These are phyloP conservation scores for Penicillium sp. DNA, from an alignment of 2,329 filamentous ascomycete genomes.

Conservation along the genomic window DNA sequence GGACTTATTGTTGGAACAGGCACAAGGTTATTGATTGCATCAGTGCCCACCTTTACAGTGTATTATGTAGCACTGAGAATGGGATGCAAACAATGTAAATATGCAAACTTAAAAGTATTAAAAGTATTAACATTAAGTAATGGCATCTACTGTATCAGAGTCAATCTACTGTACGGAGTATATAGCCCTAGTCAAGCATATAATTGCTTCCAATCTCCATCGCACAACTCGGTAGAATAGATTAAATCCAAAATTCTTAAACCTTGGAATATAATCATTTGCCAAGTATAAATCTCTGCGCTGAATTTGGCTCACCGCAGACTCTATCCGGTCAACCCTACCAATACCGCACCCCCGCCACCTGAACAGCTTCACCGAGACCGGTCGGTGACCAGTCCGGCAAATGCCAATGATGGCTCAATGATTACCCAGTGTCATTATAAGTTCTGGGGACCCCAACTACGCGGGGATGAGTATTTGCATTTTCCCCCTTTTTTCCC, in stretches of 20 bases:
- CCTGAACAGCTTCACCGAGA: conserved; percentile 32
- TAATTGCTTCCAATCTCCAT: background rate
- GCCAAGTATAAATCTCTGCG: conserved; percentile 1
- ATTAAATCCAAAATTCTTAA: background rate
- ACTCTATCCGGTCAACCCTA: conserved; percentile 30
- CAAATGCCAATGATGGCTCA: conserved; percentile 18
- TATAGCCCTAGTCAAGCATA: background rate
- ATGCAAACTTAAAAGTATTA: no score
- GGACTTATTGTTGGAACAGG: background rate
- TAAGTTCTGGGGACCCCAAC: conserved; percentile 18
- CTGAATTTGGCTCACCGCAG: conserved; percentile 33
- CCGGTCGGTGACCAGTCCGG: conserved; percentile 23
- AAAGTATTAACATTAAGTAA: no score
- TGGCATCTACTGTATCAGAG: no score
- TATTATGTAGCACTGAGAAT: background rate
- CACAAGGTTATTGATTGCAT: background rate
- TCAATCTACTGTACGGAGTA: no score
- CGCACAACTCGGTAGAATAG: background rate
- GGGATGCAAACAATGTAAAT: background rate
- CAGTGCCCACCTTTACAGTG: background rate
- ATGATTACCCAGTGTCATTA: conserved; percentile 18
- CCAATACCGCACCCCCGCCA: conserved; percentile 1
- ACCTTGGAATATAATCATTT: background rate
- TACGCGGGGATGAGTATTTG: background rate
- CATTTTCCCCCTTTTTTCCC: background rate